These are phyloP conservation scores for Chloroidium sp. DNA, from an alignment of 163 green algal species.

Conservation along the genomic window DNA sequence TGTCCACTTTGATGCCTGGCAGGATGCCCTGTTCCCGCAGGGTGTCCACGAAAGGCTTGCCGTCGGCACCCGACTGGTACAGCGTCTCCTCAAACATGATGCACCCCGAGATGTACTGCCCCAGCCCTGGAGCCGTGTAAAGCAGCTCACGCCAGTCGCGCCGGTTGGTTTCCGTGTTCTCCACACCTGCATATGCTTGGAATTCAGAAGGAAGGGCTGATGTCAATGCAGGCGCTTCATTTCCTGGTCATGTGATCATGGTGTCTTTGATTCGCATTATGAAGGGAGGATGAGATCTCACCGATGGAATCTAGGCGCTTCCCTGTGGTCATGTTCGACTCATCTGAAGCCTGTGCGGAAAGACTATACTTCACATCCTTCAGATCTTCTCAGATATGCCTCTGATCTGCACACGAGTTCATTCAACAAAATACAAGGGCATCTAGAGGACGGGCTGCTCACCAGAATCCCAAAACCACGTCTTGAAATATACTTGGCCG, in stretches of 20 bases:
- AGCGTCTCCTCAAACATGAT: slow-evolving; percentile 86
- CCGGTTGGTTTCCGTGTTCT: slow-evolving; percentile 80
- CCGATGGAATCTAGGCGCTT: slow-evolving; percentile 76
- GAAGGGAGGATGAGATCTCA: background rate
- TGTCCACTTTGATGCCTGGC: slow-evolving; percentile 85
- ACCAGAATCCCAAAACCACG: slow-evolving; percentile 54
- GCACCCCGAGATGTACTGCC: slow-evolving; percentile 57
- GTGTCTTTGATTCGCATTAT: background rate
- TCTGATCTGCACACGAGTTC: too few relatives aligned
- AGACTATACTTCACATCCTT: too few relatives aligned
- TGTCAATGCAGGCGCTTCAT: background rate
- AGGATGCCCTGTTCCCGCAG: slow-evolving; percentile 54
- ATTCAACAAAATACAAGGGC: too few relatives aligned
- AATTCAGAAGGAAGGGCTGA: background rate
- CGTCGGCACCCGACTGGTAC: slow-evolving; percentile 56
- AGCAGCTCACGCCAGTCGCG: slow-evolving; percentile 74
- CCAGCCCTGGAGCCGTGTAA: slow-evolving; percentile 67
- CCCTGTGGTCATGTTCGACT: slow-evolving; percentile 88
- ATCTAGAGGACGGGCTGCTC: too few relatives aligned
- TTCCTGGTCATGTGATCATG: background rate
- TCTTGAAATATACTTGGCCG: slow-evolving; percentile 58
- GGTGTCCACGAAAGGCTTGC: slow-evolving; percentile 71
- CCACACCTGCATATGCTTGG: slow-evolving; percentile 26
- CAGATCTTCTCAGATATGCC: too few relatives aligned
- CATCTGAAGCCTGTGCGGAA: slow-evolving; percentile 49